A percentile compares a stretch with the other conserved stretches of the same genome.
Evolutionary conservation across 2,329 filamentous ascomycete genomes (phyloP).

Genomic region (Chalaropsis ovoidea): DNA sequence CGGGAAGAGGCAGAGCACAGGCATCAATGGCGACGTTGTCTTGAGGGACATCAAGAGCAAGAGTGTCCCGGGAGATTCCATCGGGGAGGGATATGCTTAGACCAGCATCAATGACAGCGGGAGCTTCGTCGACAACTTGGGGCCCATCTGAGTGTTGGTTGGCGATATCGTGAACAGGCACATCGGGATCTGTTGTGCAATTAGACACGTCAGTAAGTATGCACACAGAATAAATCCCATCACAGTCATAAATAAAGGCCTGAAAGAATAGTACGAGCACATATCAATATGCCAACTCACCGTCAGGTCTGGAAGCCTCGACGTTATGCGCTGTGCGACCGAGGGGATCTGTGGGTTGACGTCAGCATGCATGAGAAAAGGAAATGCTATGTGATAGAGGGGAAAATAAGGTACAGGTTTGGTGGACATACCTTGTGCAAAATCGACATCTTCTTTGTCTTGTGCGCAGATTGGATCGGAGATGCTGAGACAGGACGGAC

Average conservation of each 20-base stretch:
- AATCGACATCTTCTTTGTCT: not conserved
- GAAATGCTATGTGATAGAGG: not conserved
- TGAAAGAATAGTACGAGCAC: not conserved
- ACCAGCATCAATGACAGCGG: not conserved
- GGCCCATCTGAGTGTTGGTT: not conserved
- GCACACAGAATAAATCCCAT: not conserved
- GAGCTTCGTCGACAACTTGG: not conserved
- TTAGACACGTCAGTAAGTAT: not conserved
- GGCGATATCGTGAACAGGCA: slow-evolving; percentile 5
- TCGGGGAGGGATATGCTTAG: not conserved
- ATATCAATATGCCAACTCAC: slow-evolving; percentile 16
- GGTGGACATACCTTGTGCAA: not conserved
- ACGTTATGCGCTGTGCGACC: not conserved
- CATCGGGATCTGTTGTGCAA: not conserved
- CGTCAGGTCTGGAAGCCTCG: not conserved
- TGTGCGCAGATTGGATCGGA: not conserved
- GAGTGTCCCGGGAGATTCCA: not conserved
- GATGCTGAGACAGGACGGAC: not conserved
- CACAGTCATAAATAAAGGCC: not conserved
- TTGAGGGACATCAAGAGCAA: not conserved
- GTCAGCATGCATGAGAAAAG: slow-evolving; percentile 10
- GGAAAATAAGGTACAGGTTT: not conserved
- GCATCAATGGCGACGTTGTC: not conserved
- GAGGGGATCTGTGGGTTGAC: slow-evolving; percentile 9
- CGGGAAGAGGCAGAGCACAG: slow-evolving; percentile 1